Percentiles rank a stretch among this genome's conserved stretches.
Evolutionary conservation across 2,329 filamentous ascomycete species (phyloP).

Genomic region (Trichoderma sp.): DNA sequence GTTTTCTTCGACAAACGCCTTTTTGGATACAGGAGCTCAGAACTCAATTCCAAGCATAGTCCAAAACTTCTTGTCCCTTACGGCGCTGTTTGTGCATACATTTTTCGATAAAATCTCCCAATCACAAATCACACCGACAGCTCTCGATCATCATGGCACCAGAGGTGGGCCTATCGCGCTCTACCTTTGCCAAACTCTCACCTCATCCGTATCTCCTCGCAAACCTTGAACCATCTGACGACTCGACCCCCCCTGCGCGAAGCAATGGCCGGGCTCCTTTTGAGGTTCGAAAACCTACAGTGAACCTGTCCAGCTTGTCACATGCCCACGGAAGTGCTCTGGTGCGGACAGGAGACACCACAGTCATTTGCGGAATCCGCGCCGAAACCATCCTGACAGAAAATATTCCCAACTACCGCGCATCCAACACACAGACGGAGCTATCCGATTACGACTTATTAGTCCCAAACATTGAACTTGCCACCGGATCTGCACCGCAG

Average conservation of each 20-base stretch:
- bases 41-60: neutral
- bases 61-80: neutral
- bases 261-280: slow-evolving; percentile 78
- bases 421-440: slow-evolving; percentile 49
- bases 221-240: slow-evolving; percentile 70
- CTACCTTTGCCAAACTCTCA: slow-evolving; percentile 86
- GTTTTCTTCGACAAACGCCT: slow-evolving; percentile 33
- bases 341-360: slow-evolving; percentile 85
- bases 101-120: neutral
- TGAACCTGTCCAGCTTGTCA: slow-evolving; percentile 82
- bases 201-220: slow-evolving; percentile 88
- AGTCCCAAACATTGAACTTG: slow-evolving; percentile 91
- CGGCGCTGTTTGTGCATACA: neutral
- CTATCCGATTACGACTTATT: slow-evolving; percentile 70
- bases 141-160: slow-evolving; percentile 38
- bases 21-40: neutral
- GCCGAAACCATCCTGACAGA: slow-evolving; percentile 79
- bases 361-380: slow-evolving; percentile 90
- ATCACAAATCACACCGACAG: neutral
- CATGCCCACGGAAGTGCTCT: slow-evolving; percentile 91
- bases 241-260: slow-evolving; percentile 59
- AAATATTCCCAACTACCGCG: slow-evolving; percentile 71
- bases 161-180: slow-evolving; percentile 53
- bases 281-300: slow-evolving; percentile 70
- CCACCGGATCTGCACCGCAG: slow-evolving; percentile 84